Evolutionary conservation across 2,329 filamentous ascomycete species (phyloP).

Genomic region (Talaromyces pinophilus): DNA sequence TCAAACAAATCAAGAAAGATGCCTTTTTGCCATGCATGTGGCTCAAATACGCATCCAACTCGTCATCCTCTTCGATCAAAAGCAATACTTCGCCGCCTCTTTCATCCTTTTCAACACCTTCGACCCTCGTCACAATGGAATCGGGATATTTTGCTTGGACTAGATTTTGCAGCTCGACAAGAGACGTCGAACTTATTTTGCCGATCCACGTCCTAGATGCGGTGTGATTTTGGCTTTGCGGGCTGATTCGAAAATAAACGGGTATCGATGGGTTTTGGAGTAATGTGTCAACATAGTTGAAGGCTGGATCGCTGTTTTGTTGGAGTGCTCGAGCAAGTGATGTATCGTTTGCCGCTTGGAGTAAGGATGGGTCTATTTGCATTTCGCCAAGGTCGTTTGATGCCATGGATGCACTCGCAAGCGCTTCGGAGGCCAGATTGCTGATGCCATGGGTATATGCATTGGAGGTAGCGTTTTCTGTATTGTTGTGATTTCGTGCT

Average conservation of each 20-base stretch:
- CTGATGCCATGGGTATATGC: slow-evolving; percentile 43
- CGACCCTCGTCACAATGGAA: slow-evolving; percentile 60
- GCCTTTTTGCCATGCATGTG: slow-evolving; percentile 61
- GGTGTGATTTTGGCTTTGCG: slow-evolving; percentile 58
- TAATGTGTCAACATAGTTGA: slow-evolving; percentile 42
- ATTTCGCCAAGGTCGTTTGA: slow-evolving; percentile 52
- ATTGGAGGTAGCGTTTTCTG: slow-evolving; percentile 29
- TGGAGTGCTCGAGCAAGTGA: slow-evolving; percentile 41
- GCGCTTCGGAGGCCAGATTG: slow-evolving; percentile 47
- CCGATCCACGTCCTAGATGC: slow-evolving; percentile 62
- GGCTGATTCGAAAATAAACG: slow-evolving; percentile 70
- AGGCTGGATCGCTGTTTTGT: slow-evolving; percentile 34
- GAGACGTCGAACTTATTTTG: slow-evolving; percentile 59
- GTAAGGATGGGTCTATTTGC: slow-evolving; percentile 65
- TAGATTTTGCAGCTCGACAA: slow-evolving; percentile 64
- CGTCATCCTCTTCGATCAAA: slow-evolving; percentile 68
- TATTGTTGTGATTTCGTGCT: slow-evolving; percentile 27
- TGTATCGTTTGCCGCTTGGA: slow-evolving; percentile 58
- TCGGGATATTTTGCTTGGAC: slow-evolving; percentile 64
- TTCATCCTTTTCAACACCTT: slow-evolving; percentile 65
- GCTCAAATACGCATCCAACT: slow-evolving; percentile 70
- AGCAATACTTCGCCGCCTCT: slow-evolving; percentile 64
- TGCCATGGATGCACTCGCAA: slow-evolving; percentile 44
- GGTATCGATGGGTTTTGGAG: slow-evolving; percentile 50
- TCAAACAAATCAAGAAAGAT: slow-evolving; percentile 52